Evolutionary conservation across 164 flowering plant species (phyloP).

Genomic region (Magnolia officinalis): DNA sequence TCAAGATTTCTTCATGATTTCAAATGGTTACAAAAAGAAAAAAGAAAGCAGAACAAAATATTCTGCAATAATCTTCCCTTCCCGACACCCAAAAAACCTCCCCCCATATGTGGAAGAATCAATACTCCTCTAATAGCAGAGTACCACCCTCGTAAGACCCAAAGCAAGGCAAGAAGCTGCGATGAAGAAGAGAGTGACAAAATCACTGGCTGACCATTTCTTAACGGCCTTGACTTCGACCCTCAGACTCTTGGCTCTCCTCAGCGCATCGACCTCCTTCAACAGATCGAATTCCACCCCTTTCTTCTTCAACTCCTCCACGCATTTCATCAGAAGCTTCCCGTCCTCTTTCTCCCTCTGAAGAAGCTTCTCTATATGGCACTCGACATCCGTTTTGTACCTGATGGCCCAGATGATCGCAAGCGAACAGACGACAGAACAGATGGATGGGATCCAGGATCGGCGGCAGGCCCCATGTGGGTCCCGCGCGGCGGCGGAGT

Average conservation of each 20-base stretch:
- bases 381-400: constrained; percentile 75
- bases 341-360: constrained; percentile 84
- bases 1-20: neutral
- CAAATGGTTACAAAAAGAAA: neutral
- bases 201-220: constrained; percentile 86
- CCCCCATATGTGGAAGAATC: neutral
- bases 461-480: constrained; percentile 37
- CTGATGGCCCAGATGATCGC: constrained; percentile 84
- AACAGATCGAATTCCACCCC: constrained; percentile 85
- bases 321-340: constrained; percentile 68
- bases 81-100: neutral
- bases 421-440: constrained; percentile 64
- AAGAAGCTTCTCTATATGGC: constrained; percentile 69
- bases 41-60: constrained; percentile 23
- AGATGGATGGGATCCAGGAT: constrained; percentile 81
- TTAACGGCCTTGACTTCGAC: constrained; percentile 55
- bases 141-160: constrained; percentile 56
- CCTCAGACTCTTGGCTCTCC: constrained; percentile 87
- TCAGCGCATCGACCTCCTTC: constrained; percentile 84
- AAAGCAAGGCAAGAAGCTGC: constrained; percentile 59
- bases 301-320: constrained; percentile 81
- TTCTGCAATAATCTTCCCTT: constrained; percentile 14
- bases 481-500: constrained; percentile 24
- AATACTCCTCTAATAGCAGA: constrained; percentile 39
- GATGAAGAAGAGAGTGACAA: constrained; percentile 66